Evolutionary conservation across 139 green algal genomes (phyloP), one percentile per base, ranked within the genome.

Genomic region (Nannochloris sp.): DNA sequence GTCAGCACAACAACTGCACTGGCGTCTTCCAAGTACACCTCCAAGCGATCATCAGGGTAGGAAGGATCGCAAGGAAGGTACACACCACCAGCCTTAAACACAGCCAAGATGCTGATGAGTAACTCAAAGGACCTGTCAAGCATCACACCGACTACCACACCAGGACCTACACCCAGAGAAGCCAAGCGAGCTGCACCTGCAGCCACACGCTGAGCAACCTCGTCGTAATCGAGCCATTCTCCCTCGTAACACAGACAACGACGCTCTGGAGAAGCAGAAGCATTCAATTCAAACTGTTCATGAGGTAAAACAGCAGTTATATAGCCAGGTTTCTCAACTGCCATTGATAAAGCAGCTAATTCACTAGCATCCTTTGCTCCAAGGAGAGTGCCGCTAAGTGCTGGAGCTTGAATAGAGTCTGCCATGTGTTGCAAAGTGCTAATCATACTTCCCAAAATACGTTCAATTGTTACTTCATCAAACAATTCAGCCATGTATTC

Each of bases 1-100:
- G n/a, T n/a, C n/a, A n/a, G n/a, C n/a, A n/a, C n/a, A n/a, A n/a
- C n/a, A n/a, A n/a, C n/a, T n/a, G n/a, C n/a, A n/a, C n/a, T n/a
- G n/a, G n/a, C 34, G 37, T 86, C 80, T 56, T 80, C 67, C 35
- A 83, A 27, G 67, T 81, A 79, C 39, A 42, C 51, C 10, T 61
- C 66, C 39, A 83, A 32, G 5, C 79, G 61, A 13, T 77, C 60
- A 23, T 44, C 19, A 15, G 80, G 80, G 44, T 79, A 78, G 6
- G 15, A 25, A 32, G 74, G 77, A 66, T 82, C 74, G 38, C 83
- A 39, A 0, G 81, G 77, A 9, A 82, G 42, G 35, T 80, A 82
- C n/a, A 42, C 64, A 37, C 54, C 70, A 54, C 77, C 80, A 1
- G 73, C 44, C 31, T 77, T 78, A 32, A 68, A 34, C 6, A 70